Evolutionary conservation across 257 asterid species (phyloP).

Genomic region (Solanum ossicruentum): DNA sequence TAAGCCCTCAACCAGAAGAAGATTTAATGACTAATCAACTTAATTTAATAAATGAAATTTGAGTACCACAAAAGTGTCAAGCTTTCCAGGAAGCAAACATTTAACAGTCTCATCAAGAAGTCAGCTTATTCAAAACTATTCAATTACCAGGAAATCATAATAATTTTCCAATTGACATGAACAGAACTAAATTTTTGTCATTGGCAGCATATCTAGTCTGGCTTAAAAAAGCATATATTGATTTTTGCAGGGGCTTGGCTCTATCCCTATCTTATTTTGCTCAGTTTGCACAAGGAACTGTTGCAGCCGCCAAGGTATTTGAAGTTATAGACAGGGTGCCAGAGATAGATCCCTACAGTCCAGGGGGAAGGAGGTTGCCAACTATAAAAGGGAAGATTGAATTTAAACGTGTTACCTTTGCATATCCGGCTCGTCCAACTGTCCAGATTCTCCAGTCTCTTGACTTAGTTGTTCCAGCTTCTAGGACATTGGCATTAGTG

Average conservation of each 20-base stretch:
- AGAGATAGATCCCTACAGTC: slow-evolving; percentile 52
- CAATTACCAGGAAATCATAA: not conserved
- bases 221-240: not conserved
- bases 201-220: not conserved
- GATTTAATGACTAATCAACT: not conserved
- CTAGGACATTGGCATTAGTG: slow-evolving; percentile 60
- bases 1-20: not conserved
- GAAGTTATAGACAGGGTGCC: slow-evolving; percentile 61
- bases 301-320: slow-evolving; percentile 64
- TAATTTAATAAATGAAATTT: not conserved
- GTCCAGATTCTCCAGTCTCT: slow-evolving; percentile 48
- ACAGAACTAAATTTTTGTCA: not conserved
- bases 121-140: not conserved
- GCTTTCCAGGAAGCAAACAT: not conserved
- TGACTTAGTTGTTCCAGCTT: slow-evolving; percentile 41
- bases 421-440: slow-evolving; percentile 74
- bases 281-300: slow-evolving; percentile 82
- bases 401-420: slow-evolving; percentile 44
- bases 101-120: not conserved
- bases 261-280: slow-evolving; percentile 66
- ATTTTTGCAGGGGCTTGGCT: slow-evolving; percentile 57
- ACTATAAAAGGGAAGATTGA: slow-evolving; percentile 46
- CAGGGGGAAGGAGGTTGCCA: slow-evolving; percentile 47
- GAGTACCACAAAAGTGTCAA: not conserved
- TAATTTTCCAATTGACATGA: not conserved